Evolutionary conservation across 768 basidiomycete species (phyloP).

Genomic region (Macrolepiota albuminosa): DNA sequence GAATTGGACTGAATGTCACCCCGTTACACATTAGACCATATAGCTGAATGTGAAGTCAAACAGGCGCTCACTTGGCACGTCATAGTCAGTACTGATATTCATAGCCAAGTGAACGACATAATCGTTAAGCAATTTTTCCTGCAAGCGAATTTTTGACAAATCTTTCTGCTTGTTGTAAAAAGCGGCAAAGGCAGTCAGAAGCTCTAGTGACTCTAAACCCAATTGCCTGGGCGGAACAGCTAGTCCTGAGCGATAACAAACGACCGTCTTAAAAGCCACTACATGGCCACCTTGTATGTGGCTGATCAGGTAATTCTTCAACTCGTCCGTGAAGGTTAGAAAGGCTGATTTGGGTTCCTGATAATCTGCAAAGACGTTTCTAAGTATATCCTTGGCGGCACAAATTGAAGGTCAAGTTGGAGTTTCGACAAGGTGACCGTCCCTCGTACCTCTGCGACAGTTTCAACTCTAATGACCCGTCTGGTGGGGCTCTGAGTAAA

Average conservation of each 20-base stretch:
- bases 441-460: conserved; percentile 57
- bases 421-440: neutral
- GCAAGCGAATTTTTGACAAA: conserved; percentile 43
- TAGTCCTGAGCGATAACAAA: conserved; percentile 75
- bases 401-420: neutral
- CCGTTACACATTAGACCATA: neutral
- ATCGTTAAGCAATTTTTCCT: conserved; percentile 64
- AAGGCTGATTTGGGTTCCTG: conserved; percentile 18
- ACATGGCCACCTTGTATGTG: conserved; percentile 44
- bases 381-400: conserved; percentile 25
- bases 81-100: conserved; percentile 42
- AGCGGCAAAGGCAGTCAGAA: conserved; percentile 27
- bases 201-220: conserved; percentile 15
- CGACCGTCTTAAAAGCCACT: conserved; percentile 70
- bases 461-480: conserved; percentile 66
- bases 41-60: neutral
- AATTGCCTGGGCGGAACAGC: conserved; percentile 35
- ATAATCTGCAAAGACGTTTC: conserved; percentile 16
- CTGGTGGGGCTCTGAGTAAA: conserved; percentile 49
- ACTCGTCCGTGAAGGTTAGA: conserved; percentile 25
- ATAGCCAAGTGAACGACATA: conserved; percentile 54
- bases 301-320: conserved; percentile 31
- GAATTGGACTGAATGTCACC: conserved; percentile 58
- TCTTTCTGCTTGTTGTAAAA: conserved; percentile 23
- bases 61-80: conserved; percentile 52